Base-by-base conservation (phyloP, 2,329 filamentous ascomycete genomes). In the Aspergillus hiratsukae region DNA sequence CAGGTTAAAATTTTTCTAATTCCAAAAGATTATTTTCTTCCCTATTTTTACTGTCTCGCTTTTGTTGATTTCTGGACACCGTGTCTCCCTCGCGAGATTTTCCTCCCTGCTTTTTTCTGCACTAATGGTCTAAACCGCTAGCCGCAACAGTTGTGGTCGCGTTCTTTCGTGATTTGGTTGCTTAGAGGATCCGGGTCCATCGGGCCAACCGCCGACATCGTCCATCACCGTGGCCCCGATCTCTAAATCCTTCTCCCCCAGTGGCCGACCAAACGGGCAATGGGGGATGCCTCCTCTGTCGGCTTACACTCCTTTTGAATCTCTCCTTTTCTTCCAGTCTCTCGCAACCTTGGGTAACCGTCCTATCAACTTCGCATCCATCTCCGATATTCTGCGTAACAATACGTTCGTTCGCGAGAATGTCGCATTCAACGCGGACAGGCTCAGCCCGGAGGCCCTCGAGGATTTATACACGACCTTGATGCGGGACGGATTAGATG, bases 271-370 rank as follows among this genome's bases (percentile, higher is more conserved):
- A 59, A 66, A 67, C 68, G 66, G 71, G 70, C 70, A 72, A 76
- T 76, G 73, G 73, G 80, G 78, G 72, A 85, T 85, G 82, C 81
- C 79, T 77, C 78, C 79, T 73, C 70, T 80, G 74, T 81, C 84
- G 70, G 80, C 81, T 68, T 92, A 94, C 76, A 93, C 90, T 70
- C 84, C 87, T 65, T 88, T 95, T 79, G 91, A 96, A 82, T 89
- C 87, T 69, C 82, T 95, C 60, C 83, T 94, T 64, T 83, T 96
- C 68, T 93, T 94, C 77, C 90, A 93, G 76, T 87, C 87, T 59
- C 82, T 95, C 62, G 82, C 86, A 64, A 79, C 80, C 64, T 81
- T 89, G 73, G 88, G 88, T 69, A 78, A 86, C 62, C 82, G 85
- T 63, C 78, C 84, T 52, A 73, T 80, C 59, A 85, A 83, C 70